Evolutionary conservation across 805 yeast genomes (phyloP).

Genomic region (Monosporozyma unispora): DNA sequence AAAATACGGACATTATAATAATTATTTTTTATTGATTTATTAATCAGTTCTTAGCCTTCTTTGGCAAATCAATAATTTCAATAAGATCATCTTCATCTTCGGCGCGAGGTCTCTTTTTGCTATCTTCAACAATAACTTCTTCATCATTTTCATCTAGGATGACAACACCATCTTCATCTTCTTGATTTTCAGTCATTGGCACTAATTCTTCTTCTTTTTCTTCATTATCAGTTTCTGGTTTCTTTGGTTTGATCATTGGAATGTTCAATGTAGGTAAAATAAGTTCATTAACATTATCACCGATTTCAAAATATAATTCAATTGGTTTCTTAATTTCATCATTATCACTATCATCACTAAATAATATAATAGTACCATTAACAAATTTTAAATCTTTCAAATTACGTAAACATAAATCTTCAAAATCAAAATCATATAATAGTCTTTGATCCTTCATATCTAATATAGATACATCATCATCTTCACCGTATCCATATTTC

Average conservation of each 20-base stretch:
- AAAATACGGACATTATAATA: neutral
- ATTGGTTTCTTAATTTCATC: slow-evolving; percentile 39
- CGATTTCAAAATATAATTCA: slow-evolving; percentile 45
- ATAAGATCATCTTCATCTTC: slow-evolving; percentile 5
- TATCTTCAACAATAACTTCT: neutral
- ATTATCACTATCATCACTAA: slow-evolving; percentile 73
- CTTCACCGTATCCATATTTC: slow-evolving; percentile 40
- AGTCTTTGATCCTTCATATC: slow-evolving; percentile 39
- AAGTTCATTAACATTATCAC: slow-evolving; percentile 9
- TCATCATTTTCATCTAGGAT: slow-evolving; percentile 8
- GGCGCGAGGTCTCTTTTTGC: slow-evolving; percentile 4
- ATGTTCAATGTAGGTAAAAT: slow-evolving; percentile 22
- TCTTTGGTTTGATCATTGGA: neutral
- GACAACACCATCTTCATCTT: slow-evolving; percentile 5
- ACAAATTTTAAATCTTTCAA: slow-evolving; percentile 46
- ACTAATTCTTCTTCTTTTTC: slow-evolving; percentile 2
- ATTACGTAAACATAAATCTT: slow-evolving; percentile 52
- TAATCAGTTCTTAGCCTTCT: neutral
- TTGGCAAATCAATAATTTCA: neutral
- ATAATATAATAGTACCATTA: slow-evolving; percentile 53
- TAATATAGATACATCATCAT: slow-evolving; percentile 25
- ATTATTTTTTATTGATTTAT: too few species aligned
- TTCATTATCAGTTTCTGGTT: neutral
- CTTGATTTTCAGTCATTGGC: neutral
- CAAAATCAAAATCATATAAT: slow-evolving; percentile 80